phyloP scores from a whole-genome alignment of 345 rosid species.

The Aquilaria sinensis region DNA sequence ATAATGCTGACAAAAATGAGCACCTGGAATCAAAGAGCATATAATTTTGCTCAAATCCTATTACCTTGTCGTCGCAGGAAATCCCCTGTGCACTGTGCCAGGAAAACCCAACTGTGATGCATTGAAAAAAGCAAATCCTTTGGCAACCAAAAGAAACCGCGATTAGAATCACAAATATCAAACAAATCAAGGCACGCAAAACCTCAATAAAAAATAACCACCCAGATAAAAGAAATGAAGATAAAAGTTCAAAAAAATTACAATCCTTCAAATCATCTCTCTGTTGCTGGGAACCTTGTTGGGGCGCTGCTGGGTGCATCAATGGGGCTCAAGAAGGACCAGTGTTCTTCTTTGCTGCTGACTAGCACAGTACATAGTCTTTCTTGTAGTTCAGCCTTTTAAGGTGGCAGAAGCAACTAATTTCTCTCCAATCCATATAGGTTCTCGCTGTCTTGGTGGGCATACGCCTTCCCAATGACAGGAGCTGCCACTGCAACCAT shows the following conservation, averaged over 20 bases:
- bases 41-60: too few relatives aligned
- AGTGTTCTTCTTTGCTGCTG: conserved; percentile 76
- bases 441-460: conserved; percentile 96
- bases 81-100: too few relatives aligned
- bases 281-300: conserved; percentile 79
- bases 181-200: too few relatives aligned
- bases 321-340: conserved; percentile 95
- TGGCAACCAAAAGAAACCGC: too few relatives aligned
- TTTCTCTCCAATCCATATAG: conserved; percentile 35
- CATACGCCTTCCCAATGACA: conserved; percentile 82
- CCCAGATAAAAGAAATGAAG: conserved; percentile 77
- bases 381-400: neutral
- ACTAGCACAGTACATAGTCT: conserved; percentile 50
- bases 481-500: conserved; percentile 65
- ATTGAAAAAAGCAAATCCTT: too few relatives aligned
- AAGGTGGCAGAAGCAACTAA: conserved; percentile 69
- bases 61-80: too few relatives aligned
- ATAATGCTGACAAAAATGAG: too few relatives aligned
- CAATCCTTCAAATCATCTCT: conserved; percentile 84
- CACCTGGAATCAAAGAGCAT: too few relatives aligned
- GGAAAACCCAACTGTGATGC: too few relatives aligned
- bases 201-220: too few relatives aligned
- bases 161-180: too few relatives aligned
- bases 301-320: conserved; percentile 88
- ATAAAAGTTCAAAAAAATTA: conserved; percentile 83